These are phyloP conservation scores for Xylaria venustula DNA, from an alignment of 495 filamentous ascomycete species.

Conservation along the genomic window DNA sequence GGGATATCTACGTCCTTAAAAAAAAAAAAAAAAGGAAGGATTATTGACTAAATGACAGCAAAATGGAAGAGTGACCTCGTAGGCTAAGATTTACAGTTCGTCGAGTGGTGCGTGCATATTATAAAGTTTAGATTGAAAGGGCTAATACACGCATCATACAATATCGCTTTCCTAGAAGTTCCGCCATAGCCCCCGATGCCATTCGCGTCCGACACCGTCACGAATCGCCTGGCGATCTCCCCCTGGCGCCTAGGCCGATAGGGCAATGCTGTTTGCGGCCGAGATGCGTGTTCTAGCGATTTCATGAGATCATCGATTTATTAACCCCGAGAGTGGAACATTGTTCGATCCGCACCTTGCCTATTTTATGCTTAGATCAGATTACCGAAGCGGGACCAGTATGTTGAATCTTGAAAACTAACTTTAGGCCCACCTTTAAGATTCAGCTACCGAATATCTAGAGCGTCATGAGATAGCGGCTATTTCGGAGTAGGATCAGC, in stretches of 20 bases:
- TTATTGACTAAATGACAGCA: not conserved
- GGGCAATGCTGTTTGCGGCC: not conserved
- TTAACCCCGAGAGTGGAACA: too few species aligned
- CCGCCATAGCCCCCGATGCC: constrained; percentile 1
- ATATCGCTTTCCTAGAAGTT: not conserved
- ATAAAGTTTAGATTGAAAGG: not conserved
- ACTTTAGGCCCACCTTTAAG: too few species aligned
- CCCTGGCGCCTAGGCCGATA: not conserved
- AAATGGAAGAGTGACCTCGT: not conserved
- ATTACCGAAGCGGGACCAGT: too few species aligned
- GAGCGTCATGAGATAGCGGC: not conserved
- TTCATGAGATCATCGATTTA: constrained; percentile 9
- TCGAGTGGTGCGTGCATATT: constrained; percentile 2
- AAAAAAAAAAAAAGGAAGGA: not conserved
- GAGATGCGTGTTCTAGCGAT: not conserved
- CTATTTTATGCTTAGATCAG: not conserved
- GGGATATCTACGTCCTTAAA: not conserved
- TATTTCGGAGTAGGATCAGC: not conserved
- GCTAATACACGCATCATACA: not conserved
- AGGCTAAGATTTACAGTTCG: not conserved
- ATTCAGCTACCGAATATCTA: not conserved
- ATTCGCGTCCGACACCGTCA: not conserved
- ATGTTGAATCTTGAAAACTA: too few species aligned
- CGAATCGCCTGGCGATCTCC: not conserved
- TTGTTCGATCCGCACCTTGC: too few species aligned